These are phyloP conservation scores for Boletus vinaceobasis DNA, from an alignment of 768 basidiomycete species.

Conservation along the genomic window DNA sequence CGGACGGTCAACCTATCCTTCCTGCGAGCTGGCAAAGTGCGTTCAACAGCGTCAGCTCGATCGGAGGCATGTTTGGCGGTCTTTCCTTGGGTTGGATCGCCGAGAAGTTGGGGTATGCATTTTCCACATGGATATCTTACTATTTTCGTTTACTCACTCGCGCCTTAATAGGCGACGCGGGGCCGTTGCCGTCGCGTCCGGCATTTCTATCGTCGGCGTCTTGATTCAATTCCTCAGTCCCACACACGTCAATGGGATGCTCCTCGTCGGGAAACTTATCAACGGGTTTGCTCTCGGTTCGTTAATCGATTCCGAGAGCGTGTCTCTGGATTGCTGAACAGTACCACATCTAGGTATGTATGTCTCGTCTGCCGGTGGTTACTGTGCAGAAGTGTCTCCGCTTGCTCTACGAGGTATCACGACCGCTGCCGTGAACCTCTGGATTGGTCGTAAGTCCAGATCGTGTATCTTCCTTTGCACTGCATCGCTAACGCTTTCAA, in stretches of 20 bases:
- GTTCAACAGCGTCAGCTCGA: slow-evolving; percentile 23
- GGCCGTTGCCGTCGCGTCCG: slow-evolving; percentile 20
- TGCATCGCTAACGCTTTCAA: neutral
- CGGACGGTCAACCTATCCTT: slow-evolving; percentile 5
- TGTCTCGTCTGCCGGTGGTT: slow-evolving; percentile 22
- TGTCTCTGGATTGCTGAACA: neutral
- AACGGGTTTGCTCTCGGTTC: slow-evolving; percentile 26
- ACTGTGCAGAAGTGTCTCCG: slow-evolving; percentile 29
- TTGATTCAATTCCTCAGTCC: slow-evolving; percentile 25
- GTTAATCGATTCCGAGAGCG: neutral
- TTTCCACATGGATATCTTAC: neutral
- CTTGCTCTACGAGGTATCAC: slow-evolving; percentile 26
- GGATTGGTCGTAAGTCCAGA: slow-evolving; percentile 21
- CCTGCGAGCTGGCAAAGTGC: slow-evolving; percentile 29
- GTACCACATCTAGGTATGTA: slow-evolving; percentile 15
- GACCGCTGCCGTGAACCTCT: slow-evolving; percentile 24
- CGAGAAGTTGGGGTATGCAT: slow-evolving; percentile 18
- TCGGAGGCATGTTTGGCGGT: slow-evolving; percentile 28
- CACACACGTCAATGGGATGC: slow-evolving; percentile 21
- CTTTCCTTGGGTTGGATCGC: slow-evolving; percentile 23
- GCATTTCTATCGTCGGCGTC: slow-evolving; percentile 21
- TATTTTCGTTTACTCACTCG: neutral
- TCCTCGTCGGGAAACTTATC: slow-evolving; percentile 25
- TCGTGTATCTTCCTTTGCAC: neutral
- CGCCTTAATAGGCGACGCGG: slow-evolving; percentile 19